Percentiles rank a stretch among this genome's conserved stretches.
Conservation (phyloP, 805 yeast species). For the Suhomyces kilbournensis region DNA sequence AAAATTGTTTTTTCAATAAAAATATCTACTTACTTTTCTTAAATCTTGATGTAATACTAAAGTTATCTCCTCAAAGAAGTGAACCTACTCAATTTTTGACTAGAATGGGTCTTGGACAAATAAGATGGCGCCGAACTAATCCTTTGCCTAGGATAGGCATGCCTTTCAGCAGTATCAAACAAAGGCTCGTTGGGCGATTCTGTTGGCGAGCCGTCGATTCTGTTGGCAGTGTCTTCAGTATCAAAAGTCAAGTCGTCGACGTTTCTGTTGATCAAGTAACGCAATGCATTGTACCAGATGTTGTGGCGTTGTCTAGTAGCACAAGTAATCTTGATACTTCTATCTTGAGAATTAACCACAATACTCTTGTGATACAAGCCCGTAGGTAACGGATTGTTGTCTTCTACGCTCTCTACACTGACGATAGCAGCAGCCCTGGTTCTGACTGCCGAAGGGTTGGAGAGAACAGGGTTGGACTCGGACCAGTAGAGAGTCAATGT, state of each 20-base stretch:
- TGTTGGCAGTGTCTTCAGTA: slow-evolving; percentile 21
- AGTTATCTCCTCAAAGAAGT: slow-evolving; percentile 7
- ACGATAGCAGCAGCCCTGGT: slow-evolving; percentile 80
- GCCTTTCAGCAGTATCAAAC: slow-evolving; percentile 14
- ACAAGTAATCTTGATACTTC: slow-evolving; percentile 77
- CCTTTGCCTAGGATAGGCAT: slow-evolving; percentile 14
- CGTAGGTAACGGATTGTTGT: slow-evolving; percentile 83
- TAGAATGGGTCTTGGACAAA: slow-evolving; percentile 5
- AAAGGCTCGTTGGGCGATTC: slow-evolving; percentile 1
- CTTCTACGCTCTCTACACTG: slow-evolving; percentile 75
- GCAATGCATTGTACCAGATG: slow-evolving; percentile 83
- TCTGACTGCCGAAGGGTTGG: slow-evolving; percentile 61
- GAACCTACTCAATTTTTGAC: slow-evolving; percentile 8
- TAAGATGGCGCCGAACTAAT: slow-evolving; percentile 10
- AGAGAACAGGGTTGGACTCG: slow-evolving; percentile 68
- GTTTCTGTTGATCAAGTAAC: slow-evolving; percentile 67
- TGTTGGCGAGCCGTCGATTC: slow-evolving; percentile 10
- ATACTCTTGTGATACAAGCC: slow-evolving; percentile 86
- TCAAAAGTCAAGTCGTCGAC: slow-evolving; percentile 55
- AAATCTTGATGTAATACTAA: too few species aligned
- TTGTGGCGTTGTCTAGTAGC: slow-evolving; percentile 84
- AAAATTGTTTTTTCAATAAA: too few species aligned
- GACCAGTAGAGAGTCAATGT: slow-evolving; percentile 91
- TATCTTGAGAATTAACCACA: slow-evolving; percentile 64
- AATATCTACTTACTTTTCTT: too few species aligned